phyloP scores from a whole-genome alignment of 495 filamentous ascomycete genomes.

The Entonaema liquescens region DNA sequence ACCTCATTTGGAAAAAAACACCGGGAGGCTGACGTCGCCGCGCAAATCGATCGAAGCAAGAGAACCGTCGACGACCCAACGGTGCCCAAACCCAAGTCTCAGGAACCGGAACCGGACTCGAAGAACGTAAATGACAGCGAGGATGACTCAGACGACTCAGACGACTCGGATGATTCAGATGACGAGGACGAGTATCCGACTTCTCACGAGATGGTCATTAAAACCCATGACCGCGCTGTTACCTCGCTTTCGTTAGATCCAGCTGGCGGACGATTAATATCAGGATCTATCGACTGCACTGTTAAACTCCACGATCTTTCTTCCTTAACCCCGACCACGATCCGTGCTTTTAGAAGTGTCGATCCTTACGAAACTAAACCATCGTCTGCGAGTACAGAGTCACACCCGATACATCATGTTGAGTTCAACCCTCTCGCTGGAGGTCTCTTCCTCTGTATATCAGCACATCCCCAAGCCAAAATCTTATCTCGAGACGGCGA shows the following conservation, averaged over 20 bases:
- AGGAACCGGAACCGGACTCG: slow-evolving; percentile 44
- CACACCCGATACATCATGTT: slow-evolving; percentile 85
- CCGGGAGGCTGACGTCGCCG: slow-evolving; percentile 73
- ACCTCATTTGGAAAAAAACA: slow-evolving; percentile 86
- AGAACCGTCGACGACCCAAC: slow-evolving; percentile 54
- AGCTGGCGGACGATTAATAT: slow-evolving; percentile 83
- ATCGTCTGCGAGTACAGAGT: slow-evolving; percentile 73
- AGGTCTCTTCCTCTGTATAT: slow-evolving; percentile 82
- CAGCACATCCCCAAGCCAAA: slow-evolving; percentile 87
- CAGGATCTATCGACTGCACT: slow-evolving; percentile 88
- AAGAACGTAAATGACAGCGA: slow-evolving; percentile 61
- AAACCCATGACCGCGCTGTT: slow-evolving; percentile 89
- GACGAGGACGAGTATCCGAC: slow-evolving; percentile 92
- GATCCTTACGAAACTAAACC: slow-evolving; percentile 83
- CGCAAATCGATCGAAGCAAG: slow-evolving; percentile 81
- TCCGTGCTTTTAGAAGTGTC: slow-evolving; percentile 90
- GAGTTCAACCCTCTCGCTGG: slow-evolving; percentile 87
- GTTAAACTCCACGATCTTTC: slow-evolving; percentile 95
- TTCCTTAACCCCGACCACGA: slow-evolving; percentile 92
- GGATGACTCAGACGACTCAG: slow-evolving; percentile 61
- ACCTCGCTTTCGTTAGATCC: slow-evolving; percentile 86
- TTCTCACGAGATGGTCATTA: slow-evolving; percentile 90
- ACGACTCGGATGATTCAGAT: slow-evolving; percentile 65
- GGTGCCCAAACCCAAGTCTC: slow-evolving; percentile 29
- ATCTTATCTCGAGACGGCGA: slow-evolving; percentile 90